Base-by-base conservation (phyloP, 331 rosid genomes). In the Acacia concinna region DNA sequence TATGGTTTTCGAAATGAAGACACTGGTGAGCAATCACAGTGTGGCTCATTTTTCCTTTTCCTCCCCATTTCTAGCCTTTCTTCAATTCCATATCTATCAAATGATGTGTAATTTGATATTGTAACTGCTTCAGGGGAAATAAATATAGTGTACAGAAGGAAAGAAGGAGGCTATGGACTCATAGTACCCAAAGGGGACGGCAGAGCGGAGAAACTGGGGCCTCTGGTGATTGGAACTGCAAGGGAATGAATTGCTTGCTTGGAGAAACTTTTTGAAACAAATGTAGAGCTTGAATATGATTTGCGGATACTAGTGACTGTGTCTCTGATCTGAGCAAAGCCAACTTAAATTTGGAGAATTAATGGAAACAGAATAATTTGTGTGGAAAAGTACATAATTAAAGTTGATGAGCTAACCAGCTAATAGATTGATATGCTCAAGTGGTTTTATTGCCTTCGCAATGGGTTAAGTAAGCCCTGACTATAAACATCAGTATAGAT, bases 1-100 rank as follows among this genome's bases (percentile, higher is more conserved):
- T 95, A 91, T 83, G 98, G 84, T 80, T 95, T 95, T 81, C 89
- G 93, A 83, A 95, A 93, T 72, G 98, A 95, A 93, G 97, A 93
- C 85, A 93, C 96, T 41, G 94, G 97, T 93, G 82, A 52, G 84
- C 47, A 52, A 51, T n/a, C 65, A 38, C 7, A 62, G 15, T 64
- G 15, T 74, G n/a, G 47, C 56, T 81, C 5, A 1, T 63, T 67
- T 71, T 51, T 44, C 71, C 65, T 21, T 73, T 31, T 31, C 44
- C 8, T 3, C 56, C 10, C 11, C 70, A 12, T 35, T 79, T 1
- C 18, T 35, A 25, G 20, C 6, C 41, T 56, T 3, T 65, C 54
- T 4, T 18, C 3, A 21, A 37, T 37, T 35, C 41, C 14, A 2
- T 6, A 0, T 25, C 31, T 68, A 74, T 34, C 44, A 13, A n/a